Evolutionary conservation across 257 asterid genomes (phyloP).

Genomic region (Datura wrightii): DNA sequence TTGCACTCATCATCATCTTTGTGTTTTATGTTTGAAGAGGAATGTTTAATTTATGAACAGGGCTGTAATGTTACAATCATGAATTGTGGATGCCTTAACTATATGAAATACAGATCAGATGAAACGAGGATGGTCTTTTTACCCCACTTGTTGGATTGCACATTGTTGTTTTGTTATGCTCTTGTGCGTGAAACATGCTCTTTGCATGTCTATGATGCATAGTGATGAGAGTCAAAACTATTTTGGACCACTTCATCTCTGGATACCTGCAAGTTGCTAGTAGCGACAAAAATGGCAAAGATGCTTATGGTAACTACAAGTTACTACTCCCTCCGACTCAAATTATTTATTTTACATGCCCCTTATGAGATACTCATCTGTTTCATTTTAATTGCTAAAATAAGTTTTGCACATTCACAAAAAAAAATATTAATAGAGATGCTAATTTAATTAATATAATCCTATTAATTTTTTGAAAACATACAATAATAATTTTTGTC

Average conservation of each 20-base stretch:
- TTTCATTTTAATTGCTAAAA: no score
- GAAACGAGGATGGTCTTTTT: background rate
- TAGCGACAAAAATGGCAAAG: background rate
- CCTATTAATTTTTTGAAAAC: no score
- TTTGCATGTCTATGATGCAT: background rate
- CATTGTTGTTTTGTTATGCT: background rate
- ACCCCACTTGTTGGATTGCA: background rate
- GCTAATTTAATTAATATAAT: no score
- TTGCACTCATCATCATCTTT: constrained; percentile 49
- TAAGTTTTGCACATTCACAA: no score
- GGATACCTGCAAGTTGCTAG: constrained; percentile 23
- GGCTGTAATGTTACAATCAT: constrained; percentile 3
- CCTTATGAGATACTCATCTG: no score
- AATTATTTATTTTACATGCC: no score
- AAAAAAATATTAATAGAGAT: no score
- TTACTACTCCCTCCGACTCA: background rate
- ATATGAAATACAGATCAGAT: background rate
- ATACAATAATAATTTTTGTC: no score
- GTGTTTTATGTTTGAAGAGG: constrained; percentile 30
- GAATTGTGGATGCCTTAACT: constrained; percentile 3
- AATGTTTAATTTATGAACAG: constrained; percentile 24
- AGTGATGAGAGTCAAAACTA: background rate
- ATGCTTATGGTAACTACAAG: background rate
- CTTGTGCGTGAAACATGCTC: background rate
- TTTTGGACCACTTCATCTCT: constrained; percentile 12